phyloP scores from a whole-genome alignment of 179 eudicot genomes.

The Spergularia azorica region DNA sequence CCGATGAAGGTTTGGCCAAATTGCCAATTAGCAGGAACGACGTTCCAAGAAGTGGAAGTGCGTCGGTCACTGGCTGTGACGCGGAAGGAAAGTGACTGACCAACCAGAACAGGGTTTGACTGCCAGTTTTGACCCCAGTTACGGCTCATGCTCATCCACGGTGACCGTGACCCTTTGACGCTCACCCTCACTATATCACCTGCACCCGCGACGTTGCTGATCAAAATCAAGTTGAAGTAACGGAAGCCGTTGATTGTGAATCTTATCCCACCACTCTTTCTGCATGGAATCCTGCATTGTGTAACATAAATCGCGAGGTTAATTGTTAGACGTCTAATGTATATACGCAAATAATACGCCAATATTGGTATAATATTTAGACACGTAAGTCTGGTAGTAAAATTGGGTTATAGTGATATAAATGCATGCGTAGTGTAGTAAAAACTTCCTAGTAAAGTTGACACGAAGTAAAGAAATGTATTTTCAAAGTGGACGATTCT shows the following conservation, averaged over 20 bases:
- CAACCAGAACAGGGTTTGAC: constrained; percentile 46
- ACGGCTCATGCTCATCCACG: constrained; percentile 58
- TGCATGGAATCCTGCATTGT: constrained; percentile 45
- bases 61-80: constrained; percentile 63
- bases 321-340: too few species aligned
- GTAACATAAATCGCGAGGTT: not conserved
- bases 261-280: constrained; percentile 48
- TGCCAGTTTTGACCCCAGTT: constrained; percentile 85
- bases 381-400: too few species aligned
- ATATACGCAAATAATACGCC: too few species aligned
- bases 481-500: too few species aligned
- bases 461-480: too few species aligned
- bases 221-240: constrained; percentile 60
- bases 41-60: constrained; percentile 54
- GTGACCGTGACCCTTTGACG: constrained; percentile 55
- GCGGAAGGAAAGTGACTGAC: constrained; percentile 62
- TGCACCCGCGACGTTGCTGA: constrained; percentile 71
- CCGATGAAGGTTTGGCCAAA: constrained; percentile 65
- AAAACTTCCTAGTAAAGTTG: too few species aligned
- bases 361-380: too few species aligned
- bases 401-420: too few species aligned
- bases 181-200: constrained; percentile 52
- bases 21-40: constrained; percentile 59
- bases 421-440: too few species aligned
- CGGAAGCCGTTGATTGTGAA: constrained; percentile 57